Evolutionary conservation across 169 alveolate genomes (phyloP), one percentile per base, ranked within the genome.

Genomic region (Plasmodium inui): DNA sequence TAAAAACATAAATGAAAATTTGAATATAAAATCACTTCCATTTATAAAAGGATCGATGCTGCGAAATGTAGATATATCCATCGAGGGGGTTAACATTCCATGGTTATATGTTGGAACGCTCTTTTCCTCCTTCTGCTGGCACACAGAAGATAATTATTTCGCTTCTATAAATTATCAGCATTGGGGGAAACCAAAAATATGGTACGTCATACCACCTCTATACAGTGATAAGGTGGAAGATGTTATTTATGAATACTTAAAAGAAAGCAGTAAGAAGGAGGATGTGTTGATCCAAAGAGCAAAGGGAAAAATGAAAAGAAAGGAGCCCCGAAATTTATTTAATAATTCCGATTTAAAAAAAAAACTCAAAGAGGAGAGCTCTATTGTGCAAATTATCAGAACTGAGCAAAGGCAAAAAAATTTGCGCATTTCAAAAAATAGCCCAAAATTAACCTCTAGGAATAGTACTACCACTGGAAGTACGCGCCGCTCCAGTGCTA

Each of bases 41-140:
- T 85, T 95, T 72, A 85, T 86, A 17, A 86, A 95, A 26, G 98
- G 98, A 17, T 96, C 98, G 10, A 94, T 97, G 94, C 93, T 97
- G 30, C 90, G 96, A 55, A 95, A 97, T 37, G 83, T 84, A 34
- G 96, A 96, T 82, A 82, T 84, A 2, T 92, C 94, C 8, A 97
- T 98, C n/a, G 97, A 98, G 19, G 99, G 99, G 53, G 99, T 98
- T 22, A 98, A 97, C 73, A 96, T 96, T 81, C 99, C 99, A 26
- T 98, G 98, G 97, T 93, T 98, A 32, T 98, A 98, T 88, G 93
- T 97, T 50, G 99, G 99, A 12, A 97, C 97, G 81, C 96, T 98
- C 96, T 97, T 98, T 76, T 96, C 99, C 12, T 96, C 98, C 86
- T 98, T 98, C 94, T 98, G 99, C 73, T 98, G 99, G 99, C 99